Conservation (phyloP, 352 stramenopile genomes). For the Albugo candida region DNA sequence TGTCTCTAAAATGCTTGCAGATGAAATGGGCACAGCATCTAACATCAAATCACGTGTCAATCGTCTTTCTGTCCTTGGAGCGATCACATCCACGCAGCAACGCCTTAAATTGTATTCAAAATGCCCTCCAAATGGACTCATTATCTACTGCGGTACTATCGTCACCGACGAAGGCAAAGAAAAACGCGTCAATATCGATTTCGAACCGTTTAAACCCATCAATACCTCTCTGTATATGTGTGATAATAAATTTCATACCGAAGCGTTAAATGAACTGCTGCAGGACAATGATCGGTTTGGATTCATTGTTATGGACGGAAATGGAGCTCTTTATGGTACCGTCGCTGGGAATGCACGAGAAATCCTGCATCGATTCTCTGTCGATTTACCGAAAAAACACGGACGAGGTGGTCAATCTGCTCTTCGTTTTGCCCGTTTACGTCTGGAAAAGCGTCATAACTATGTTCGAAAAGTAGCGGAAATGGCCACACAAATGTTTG, state of each 20-base stretch:
- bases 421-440: conserved; percentile 97
- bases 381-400: conserved; percentile 99
- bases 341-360: conserved; percentile 87
- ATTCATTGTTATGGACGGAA: conserved; percentile 99
- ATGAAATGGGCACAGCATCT: conserved; percentile 98
- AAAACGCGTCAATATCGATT: conserved; percentile 99
- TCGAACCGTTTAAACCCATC: conserved; percentile 99
- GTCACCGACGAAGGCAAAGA: conserved; percentile 99
- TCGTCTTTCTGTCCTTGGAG: conserved; percentile 92
- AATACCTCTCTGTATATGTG: conserved; percentile 99
- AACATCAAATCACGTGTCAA: conserved; percentile 99
- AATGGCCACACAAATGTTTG: conserved; percentile 95
- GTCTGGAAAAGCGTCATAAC: conserved; percentile 99
- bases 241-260: conserved; percentile 99
- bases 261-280: conserved; percentile 94
- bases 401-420: conserved; percentile 97
- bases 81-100: conserved; percentile 99
- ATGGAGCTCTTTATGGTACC: conserved; percentile 95
- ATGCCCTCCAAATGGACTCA: conserved; percentile 92
- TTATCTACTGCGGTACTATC: conserved; percentile 99
- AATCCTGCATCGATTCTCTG: conserved; percentile 90
- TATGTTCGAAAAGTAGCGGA: conserved; percentile 99
- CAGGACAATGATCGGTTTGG: conserved; percentile 99
- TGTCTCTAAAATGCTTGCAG: conserved; percentile 95
- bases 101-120: conserved; percentile 98